These are phyloP conservation scores for Aureobasidium lini DNA, from an alignment of 2,329 filamentous ascomycete genomes.

Conservation along the genomic window DNA sequence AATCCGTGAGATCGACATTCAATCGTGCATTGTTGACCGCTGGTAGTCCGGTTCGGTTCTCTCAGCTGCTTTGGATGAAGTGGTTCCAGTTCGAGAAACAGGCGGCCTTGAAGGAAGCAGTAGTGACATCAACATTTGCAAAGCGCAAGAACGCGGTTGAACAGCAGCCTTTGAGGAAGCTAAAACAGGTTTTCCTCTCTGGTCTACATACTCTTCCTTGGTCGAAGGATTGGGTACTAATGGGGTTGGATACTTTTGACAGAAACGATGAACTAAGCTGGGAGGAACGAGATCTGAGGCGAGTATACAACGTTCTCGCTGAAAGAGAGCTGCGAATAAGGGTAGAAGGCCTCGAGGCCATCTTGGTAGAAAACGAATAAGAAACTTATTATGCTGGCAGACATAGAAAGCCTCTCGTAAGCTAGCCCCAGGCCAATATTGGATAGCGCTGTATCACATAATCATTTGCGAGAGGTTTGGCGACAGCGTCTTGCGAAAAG, in stretches of 20 bases:
- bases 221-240: slow-evolving; percentile 53
- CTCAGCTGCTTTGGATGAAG: slow-evolving; percentile 21
- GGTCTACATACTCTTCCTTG: slow-evolving; percentile 52
- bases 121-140: background rate
- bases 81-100: slow-evolving; percentile 24
- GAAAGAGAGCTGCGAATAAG: slow-evolving; percentile 54
- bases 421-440: too few species aligned
- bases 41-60: slow-evolving; percentile 29
- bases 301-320: slow-evolving; percentile 48
- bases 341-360: slow-evolving; percentile 13
- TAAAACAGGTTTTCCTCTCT: slow-evolving; percentile 20
- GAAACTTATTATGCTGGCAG: too few species aligned
- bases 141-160: background rate
- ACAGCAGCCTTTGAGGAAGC: background rate
- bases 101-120: background rate
- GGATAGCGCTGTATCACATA: too few species aligned
- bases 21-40: slow-evolving; percentile 31
- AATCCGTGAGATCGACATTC: slow-evolving; percentile 39
- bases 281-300: slow-evolving; percentile 41
- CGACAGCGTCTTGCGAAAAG: too few species aligned
- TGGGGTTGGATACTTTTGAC: slow-evolving; percentile 44
- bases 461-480: too few species aligned
- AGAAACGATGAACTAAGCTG: slow-evolving; percentile 26
- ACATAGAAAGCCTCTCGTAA: too few species aligned
- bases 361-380: too few species aligned